phyloP scores from a whole-genome alignment of 2,329 filamentous ascomycete genomes.

The Calonectria henricotiae region DNA sequence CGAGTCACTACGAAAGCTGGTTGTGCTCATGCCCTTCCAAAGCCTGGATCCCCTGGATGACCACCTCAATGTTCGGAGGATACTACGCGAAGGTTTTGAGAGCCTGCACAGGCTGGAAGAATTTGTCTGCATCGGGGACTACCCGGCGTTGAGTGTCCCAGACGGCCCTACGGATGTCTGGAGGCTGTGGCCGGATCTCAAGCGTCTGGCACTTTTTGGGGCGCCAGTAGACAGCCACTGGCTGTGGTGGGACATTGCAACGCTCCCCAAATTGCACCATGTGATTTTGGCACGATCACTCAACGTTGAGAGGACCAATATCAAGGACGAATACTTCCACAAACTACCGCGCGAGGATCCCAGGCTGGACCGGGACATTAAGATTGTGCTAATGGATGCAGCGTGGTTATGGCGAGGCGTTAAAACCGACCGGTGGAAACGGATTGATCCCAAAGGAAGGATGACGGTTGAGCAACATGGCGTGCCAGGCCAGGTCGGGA shows the following conservation, averaged over 20 bases:
- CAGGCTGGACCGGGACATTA: slow-evolving; percentile 52
- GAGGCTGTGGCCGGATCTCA: slow-evolving; percentile 63
- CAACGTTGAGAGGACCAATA: slow-evolving; percentile 54
- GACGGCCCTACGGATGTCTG: slow-evolving; percentile 60
- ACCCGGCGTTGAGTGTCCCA: slow-evolving; percentile 60
- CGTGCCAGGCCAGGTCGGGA: slow-evolving; percentile 59
- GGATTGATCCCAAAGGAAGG: slow-evolving; percentile 57
- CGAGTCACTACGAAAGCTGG: slow-evolving; percentile 62
- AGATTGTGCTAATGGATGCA: slow-evolving; percentile 56
- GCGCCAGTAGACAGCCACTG: slow-evolving; percentile 58
- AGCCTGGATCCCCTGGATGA: slow-evolving; percentile 63
- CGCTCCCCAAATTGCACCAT: slow-evolving; percentile 58
- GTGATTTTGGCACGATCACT: slow-evolving; percentile 63
- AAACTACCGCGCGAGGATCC: slow-evolving; percentile 52
- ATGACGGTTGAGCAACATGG: slow-evolving; percentile 61
- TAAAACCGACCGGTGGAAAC: slow-evolving; percentile 54
- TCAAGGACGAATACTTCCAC: slow-evolving; percentile 63
- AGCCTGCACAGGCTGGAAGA: slow-evolving; percentile 64
- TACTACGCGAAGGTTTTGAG: slow-evolving; percentile 64
- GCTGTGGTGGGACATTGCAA: slow-evolving; percentile 61
- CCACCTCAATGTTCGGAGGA: slow-evolving; percentile 59
- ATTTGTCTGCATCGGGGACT: slow-evolving; percentile 66
- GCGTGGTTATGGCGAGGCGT: slow-evolving; percentile 48
- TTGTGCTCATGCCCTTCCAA: slow-evolving; percentile 67
- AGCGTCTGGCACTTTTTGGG: slow-evolving; percentile 63